Conservation (phyloP, 2,329 filamentous ascomycete species). For the Colletotrichum simmondsii region DNA sequence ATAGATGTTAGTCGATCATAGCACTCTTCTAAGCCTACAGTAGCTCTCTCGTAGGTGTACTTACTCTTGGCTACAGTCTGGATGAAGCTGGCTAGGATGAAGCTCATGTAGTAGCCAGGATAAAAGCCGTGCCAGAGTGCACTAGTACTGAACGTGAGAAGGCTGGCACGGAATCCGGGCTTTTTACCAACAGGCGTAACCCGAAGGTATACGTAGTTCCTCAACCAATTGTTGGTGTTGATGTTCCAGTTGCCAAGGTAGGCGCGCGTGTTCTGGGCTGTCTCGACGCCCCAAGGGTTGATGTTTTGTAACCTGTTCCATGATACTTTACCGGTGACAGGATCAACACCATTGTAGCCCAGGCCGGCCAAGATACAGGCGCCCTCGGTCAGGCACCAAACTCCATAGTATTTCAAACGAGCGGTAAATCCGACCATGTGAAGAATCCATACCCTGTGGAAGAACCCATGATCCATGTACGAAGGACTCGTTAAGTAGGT, state of each 20-base stretch:
- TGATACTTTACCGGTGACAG: constrained; percentile 82
- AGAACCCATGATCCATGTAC: constrained; percentile 75
- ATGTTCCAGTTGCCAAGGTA: constrained; percentile 98
- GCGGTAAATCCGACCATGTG: constrained; percentile 86
- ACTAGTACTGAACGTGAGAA: constrained; percentile 94
- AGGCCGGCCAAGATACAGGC: constrained; percentile 93
- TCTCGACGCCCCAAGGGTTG: constrained; percentile 84
- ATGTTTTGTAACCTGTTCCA: constrained; percentile 94
- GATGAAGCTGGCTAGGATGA: constrained; percentile 88
- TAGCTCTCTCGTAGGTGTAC: constrained; percentile 46
- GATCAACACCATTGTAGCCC: constrained; percentile 93
- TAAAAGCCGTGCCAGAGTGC: constrained; percentile 99
- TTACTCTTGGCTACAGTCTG: constrained; percentile 95
- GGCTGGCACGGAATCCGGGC: constrained; percentile 91
- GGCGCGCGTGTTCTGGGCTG: constrained; percentile 91
- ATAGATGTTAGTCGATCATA: constrained; percentile 33
- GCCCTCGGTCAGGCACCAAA: constrained; percentile 93
- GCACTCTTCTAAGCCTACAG: constrained; percentile 15
- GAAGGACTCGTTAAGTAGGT: constrained; percentile 71
- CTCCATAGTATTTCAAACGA: constrained; percentile 94
- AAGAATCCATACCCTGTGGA: constrained; percentile 80
- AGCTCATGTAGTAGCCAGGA: constrained; percentile 93
- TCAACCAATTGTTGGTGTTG: constrained; percentile 96
- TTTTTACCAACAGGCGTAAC: constrained; percentile 97
- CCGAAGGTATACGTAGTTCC: constrained; percentile 94